Evolutionary conservation across 768 basidiomycete genomes (phyloP).

Genomic region (Cystobasidium ongulense): DNA sequence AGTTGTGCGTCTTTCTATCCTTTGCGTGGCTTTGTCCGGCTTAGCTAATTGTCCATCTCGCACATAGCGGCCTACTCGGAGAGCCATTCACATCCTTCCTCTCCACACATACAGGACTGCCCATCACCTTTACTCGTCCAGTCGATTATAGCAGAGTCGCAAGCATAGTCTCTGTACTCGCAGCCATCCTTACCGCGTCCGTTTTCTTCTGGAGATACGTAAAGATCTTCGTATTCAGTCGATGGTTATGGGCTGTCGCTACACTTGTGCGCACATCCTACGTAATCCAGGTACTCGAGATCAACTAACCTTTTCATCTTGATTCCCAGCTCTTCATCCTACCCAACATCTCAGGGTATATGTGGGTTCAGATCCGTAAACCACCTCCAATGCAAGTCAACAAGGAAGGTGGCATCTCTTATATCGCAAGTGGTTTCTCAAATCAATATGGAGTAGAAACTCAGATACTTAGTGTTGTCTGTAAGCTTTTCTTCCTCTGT

Average conservation of each 20-base stretch:
- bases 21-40: not conserved
- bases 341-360: constrained; percentile 84
- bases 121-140: constrained; percentile 59
- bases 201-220: constrained; percentile 51
- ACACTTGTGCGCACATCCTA: constrained; percentile 28
- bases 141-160: constrained; percentile 54
- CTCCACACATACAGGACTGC: constrained; percentile 63
- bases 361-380: constrained; percentile 89
- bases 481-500: constrained; percentile 52
- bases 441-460: constrained; percentile 90
- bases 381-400: constrained; percentile 59
- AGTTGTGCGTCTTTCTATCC: constrained; percentile 21
- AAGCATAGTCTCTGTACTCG: constrained; percentile 50
- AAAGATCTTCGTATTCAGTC: constrained; percentile 53
- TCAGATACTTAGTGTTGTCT: constrained; percentile 72
- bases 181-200: constrained; percentile 53
- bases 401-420: constrained; percentile 49
- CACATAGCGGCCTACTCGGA: constrained; percentile 69
- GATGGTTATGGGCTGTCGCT: constrained; percentile 38
- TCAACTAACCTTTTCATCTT: not conserved
- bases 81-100: constrained; percentile 67
- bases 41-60: not conserved
- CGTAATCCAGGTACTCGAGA: no score
- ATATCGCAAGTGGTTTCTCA: constrained; percentile 81
- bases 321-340: constrained; percentile 52